Evolutionary conservation across 257 asterid species (phyloP), one percentile per base, ranked within the genome.

Genomic region (Jaltomata sinuosa): DNA sequence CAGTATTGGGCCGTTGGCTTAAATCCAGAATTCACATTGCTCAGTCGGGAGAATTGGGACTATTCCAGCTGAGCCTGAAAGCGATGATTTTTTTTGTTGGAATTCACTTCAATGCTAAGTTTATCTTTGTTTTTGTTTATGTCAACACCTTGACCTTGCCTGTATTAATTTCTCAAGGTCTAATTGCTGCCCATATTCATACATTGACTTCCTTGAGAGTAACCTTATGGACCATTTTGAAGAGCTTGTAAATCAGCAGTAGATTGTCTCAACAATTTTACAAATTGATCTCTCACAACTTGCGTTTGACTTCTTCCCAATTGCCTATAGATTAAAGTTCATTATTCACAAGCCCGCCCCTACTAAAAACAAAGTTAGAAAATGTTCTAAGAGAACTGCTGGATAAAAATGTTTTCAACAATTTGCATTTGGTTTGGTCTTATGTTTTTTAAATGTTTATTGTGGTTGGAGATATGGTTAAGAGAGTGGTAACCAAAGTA

Each of bases 21-120:
- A 76, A 76, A 45, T 76, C 40, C 42, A 76, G 61, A 47, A 47
- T 76, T 27, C 81, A 76, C 27, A 76, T 27, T 47, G 42, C 40
- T 47, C 25, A 47, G 25, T 47, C 38, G 0, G 81, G 80, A 45
- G 71, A 52, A 52, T 52, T 22, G 84, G 84, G 71, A 80, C 52
- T 82, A 15, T 25, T 86, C 87, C 90, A 85, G 87, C 85, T 45
- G 40, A 25, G 83, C 80, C 57, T 87, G 90, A 85, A 79, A 87
- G 85, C 78, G 88, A 83, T 85, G 14, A 83, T 5, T 0, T 21
- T 15, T 54, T 68, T 87, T 83, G 85, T 69, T 71, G 62, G 74
- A 69, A 52, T 67, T 27, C 82, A 84, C 71, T 77, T 82, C 12
- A 68, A 87, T 87, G 52, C 59, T 31, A 32, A 11, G 14, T n/a